phyloP scores from a whole-genome alignment of 2,329 filamentous ascomycete species.

The Xylariaceae sp. region DNA sequence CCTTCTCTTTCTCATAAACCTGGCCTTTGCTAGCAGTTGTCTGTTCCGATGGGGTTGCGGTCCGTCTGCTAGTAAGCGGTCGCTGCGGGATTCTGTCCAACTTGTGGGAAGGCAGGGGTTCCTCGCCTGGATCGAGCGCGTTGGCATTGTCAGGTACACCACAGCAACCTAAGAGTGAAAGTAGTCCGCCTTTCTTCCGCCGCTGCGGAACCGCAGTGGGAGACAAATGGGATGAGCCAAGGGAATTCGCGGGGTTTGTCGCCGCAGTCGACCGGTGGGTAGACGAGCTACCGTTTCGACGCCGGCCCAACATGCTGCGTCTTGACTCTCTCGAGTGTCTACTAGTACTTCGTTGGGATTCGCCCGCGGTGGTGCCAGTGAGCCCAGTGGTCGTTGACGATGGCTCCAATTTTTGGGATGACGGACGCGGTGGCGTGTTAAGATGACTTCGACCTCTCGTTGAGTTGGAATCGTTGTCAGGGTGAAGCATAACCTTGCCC shows the following conservation, averaged over 20 bases:
- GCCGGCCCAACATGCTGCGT: conserved; percentile 56
- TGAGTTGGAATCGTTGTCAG: conserved; percentile 22
- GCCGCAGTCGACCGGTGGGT: conserved; percentile 56
- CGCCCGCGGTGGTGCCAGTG: conserved; percentile 54
- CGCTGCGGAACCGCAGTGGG: conserved; percentile 42
- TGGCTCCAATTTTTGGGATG: conserved; percentile 55
- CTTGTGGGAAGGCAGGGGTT: conserved; percentile 50
- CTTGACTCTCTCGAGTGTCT: conserved; percentile 61
- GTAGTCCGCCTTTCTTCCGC: conserved; percentile 51
- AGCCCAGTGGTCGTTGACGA: conserved; percentile 55
- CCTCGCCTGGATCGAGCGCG: conserved; percentile 46
- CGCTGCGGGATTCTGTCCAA: conserved; percentile 51
- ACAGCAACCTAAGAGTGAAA: conserved; percentile 63
- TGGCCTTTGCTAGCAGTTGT: conserved; percentile 38
- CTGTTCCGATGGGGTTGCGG: conserved; percentile 48
- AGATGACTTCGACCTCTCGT: conserved; percentile 44
- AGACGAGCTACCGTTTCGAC: conserved; percentile 61
- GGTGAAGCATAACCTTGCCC: conserved; percentile 24
- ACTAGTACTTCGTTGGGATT: conserved; percentile 57
- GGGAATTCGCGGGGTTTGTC: conserved; percentile 46
- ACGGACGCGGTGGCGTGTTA: conserved; percentile 56
- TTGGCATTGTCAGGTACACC: conserved; percentile 56
- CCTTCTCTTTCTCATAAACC: conserved; percentile 46
- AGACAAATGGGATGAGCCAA: conserved; percentile 47
- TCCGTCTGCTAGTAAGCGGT: conserved; percentile 49